Evolutionary conservation across 495 filamentous ascomycete species (phyloP), one percentile per base, ranked within the genome.

Genomic region (Tuber calosporum): DNA sequence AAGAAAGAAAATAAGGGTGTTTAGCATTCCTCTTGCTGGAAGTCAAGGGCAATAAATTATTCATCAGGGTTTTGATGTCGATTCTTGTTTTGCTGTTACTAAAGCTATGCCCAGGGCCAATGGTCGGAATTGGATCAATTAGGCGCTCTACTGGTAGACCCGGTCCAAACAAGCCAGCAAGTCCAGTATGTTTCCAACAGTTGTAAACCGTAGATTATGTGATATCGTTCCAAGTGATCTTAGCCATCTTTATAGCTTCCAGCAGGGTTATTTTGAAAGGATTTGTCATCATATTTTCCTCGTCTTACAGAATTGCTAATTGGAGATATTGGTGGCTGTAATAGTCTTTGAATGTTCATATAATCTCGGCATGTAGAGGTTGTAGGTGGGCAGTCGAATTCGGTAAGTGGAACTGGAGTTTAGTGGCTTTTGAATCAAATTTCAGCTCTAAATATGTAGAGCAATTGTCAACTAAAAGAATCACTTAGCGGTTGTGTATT

Each of bases 401-500:
- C n/a, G n/a, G n/a, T n/a, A n/a, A n/a, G n/a, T n/a, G n/a, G n/a
- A n/a, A n/a, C n/a, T n/a, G n/a, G n/a, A n/a, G n/a, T n/a, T n/a
- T n/a, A n/a, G n/a, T n/a, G n/a, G n/a, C n/a, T n/a, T n/a, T n/a
- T n/a, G n/a, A n/a, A n/a, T n/a, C n/a, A n/a, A n/a, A n/a, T n/a
- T n/a, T n/a, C n/a, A n/a, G n/a, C n/a, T n/a, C n/a, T n/a, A n/a
- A n/a, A n/a, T n/a, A n/a, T n/a, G n/a, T n/a, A n/a, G n/a, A n/a
- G n/a, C n/a, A n/a, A n/a, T n/a, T n/a, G n/a, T n/a, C n/a, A n/a
- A n/a, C n/a, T n/a, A n/a, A n/a, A n/a, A n/a, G n/a, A n/a, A n/a
- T n/a, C n/a, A n/a, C 79, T 48, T 81, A 80, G 66, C 80, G 72
- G 15, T 69, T 73, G 53, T 75, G n/a, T 26, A 22, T 72, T 20